Conservation (phyloP, 2,329 filamentous ascomycete species). For the Corinectria fuckeliana region DNA sequence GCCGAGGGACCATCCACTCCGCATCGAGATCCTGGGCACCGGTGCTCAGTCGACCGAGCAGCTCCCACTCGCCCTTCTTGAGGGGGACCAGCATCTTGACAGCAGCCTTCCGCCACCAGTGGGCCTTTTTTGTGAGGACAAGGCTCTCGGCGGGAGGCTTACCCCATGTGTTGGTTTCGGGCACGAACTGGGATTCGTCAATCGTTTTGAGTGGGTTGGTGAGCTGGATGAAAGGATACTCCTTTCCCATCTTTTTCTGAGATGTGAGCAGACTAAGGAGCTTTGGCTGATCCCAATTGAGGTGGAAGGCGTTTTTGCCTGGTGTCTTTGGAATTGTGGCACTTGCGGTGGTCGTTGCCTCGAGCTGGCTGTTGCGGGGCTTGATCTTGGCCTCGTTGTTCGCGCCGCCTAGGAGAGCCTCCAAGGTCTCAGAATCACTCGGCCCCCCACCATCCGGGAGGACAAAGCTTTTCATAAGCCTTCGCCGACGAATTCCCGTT, state of each 20-base stretch:
- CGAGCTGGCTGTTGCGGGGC: not conserved
- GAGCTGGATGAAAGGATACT: conserved; percentile 37
- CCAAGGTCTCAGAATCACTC: conserved; percentile 49
- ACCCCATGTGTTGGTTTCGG: conserved; percentile 57
- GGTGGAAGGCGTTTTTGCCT: conserved; percentile 48
- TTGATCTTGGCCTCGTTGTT: not conserved
- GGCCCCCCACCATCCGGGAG: conserved; percentile 42
- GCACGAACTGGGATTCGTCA: conserved; percentile 47
- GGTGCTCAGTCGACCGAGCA: conserved; percentile 53
- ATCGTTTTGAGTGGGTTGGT: conserved; percentile 35
- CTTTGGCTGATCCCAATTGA: conserved; percentile 57
- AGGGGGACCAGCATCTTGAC: conserved; percentile 62
- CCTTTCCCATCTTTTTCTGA: conserved; percentile 47
- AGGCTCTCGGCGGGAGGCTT: conserved; percentile 49
- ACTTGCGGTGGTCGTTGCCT: not conserved
- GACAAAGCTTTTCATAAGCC: conserved; percentile 52
- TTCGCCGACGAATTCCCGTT: conserved; percentile 56
- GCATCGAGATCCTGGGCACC: conserved; percentile 46
- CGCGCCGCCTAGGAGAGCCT: conserved; percentile 36
- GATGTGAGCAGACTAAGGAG: conserved; percentile 50
- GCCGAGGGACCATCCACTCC: conserved; percentile 47
- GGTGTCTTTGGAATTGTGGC: conserved; percentile 1
- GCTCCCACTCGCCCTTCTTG: conserved; percentile 60
- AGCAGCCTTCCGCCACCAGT: conserved; percentile 55
- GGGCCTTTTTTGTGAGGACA: conserved; percentile 50